phyloP scores from a whole-genome alignment of 2,329 filamentous ascomycete genomes.

The Zymoseptoria passerinii region DNA sequence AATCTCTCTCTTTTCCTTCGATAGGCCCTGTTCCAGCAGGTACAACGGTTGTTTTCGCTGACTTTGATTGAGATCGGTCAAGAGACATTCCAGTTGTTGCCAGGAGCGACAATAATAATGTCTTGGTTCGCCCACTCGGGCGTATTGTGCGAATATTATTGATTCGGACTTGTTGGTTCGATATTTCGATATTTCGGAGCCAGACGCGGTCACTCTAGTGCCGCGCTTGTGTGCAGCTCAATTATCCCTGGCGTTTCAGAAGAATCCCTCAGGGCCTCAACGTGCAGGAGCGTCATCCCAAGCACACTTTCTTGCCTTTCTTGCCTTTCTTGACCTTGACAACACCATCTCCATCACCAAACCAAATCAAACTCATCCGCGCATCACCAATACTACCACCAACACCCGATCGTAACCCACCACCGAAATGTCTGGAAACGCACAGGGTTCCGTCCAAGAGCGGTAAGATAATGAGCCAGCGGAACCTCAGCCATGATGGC shows the following conservation, averaged over 20 bases:
- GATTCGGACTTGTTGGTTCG: not conserved
- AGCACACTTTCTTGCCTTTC: not conserved
- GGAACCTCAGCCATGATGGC: conserved; percentile 5
- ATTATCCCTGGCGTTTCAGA: not conserved
- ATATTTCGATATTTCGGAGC: not conserved
- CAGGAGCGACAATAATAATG: not conserved
- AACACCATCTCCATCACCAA: not conserved
- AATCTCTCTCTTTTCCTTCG: not conserved
- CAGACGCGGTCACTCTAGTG: not conserved
- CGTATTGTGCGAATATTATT: not conserved
- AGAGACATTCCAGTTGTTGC: not conserved
- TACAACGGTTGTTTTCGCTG: not conserved
- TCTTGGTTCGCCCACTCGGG: not conserved
- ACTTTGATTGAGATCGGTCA: not conserved
- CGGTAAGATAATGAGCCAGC: conserved; percentile 10
- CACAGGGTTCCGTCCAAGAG: conserved; percentile 21
- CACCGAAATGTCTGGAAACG: conserved; percentile 15
- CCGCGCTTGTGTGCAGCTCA: not conserved
- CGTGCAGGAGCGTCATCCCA: not conserved
- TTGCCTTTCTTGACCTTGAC: not conserved
- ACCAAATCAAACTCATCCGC: not conserved
- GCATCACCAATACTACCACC: not conserved
- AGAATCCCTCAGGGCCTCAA: not conserved
- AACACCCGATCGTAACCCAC: conserved; percentile 4
- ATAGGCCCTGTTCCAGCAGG: too few species aligned